These are phyloP conservation scores for Leptographium flavum DNA, from an alignment of 2,329 filamentous ascomycete genomes.

Conservation along the genomic window DNA sequence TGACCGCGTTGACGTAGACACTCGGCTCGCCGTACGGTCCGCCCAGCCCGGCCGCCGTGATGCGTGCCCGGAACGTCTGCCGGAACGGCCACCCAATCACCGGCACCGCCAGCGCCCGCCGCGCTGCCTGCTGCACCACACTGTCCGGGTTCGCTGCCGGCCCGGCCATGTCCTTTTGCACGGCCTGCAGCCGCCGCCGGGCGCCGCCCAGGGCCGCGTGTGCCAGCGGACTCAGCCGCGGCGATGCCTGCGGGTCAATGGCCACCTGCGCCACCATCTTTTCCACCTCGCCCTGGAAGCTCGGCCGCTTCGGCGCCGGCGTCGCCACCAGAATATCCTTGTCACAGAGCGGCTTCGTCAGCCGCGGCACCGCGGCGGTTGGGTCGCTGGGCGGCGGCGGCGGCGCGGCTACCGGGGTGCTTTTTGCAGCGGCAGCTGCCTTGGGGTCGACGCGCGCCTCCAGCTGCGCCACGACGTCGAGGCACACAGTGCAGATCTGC, in stretches of 20 bases:
- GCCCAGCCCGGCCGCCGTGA: slow-evolving; percentile 57
- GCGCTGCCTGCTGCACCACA: slow-evolving; percentile 31
- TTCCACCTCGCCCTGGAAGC: slow-evolving; percentile 28
- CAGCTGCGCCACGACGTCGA: slow-evolving; percentile 54
- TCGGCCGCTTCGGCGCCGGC: slow-evolving; percentile 18
- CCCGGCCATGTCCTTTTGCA: slow-evolving; percentile 39
- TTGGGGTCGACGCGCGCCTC: slow-evolving; percentile 45
- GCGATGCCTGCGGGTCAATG: slow-evolving; percentile 32
- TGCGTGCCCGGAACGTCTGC: slow-evolving; percentile 49
- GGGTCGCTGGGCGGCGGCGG: too few species aligned
- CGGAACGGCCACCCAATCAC: slow-evolving; percentile 53
- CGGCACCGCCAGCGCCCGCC: slow-evolving; percentile 33
- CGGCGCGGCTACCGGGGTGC: not conserved
- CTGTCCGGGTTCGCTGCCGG: slow-evolving; percentile 30
- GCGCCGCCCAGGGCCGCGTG: slow-evolving; percentile 34
- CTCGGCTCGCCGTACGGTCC: slow-evolving; percentile 56
- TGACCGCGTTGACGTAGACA: slow-evolving; percentile 57
- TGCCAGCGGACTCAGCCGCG: slow-evolving; percentile 34
- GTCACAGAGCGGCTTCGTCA: slow-evolving; percentile 26
- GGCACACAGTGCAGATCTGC: slow-evolving; percentile 57
- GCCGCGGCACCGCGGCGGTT: slow-evolving; percentile 15
- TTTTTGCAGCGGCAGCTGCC: slow-evolving; percentile 17
- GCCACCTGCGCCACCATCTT: slow-evolving; percentile 28
- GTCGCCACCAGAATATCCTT: slow-evolving; percentile 29
- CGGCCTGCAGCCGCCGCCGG: slow-evolving; percentile 32